Percentiles rank a stretch among this genome's conserved stretches.
These are phyloP conservation scores for Fusarium haematococcum DNA, from an alignment of 2,329 filamentous ascomycete species.

Conservation along the genomic window DNA sequence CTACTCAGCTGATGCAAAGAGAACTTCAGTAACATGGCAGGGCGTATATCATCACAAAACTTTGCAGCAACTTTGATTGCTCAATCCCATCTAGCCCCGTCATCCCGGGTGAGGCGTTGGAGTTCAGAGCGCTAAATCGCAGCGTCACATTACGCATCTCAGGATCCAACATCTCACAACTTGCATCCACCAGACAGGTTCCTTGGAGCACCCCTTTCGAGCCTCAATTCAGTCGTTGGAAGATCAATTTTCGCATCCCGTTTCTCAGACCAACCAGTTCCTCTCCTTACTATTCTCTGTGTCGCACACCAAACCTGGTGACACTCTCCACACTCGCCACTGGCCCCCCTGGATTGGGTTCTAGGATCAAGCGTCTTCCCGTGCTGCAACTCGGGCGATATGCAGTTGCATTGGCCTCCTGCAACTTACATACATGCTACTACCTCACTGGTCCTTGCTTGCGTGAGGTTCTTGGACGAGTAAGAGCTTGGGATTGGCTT, in stretches of 20 bases:
- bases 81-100: neutral
- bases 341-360: constrained; percentile 14
- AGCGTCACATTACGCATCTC: constrained; percentile 26
- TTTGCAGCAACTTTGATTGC: constrained; percentile 4
- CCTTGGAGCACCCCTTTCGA: constrained; percentile 10
- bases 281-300: neutral
- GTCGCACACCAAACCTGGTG: constrained; percentile 21
- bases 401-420: constrained; percentile 26
- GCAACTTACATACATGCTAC: constrained; percentile 7
- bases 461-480: constrained; percentile 13
- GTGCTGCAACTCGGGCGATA: constrained; percentile 16
- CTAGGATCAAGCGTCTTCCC: constrained; percentile 11
- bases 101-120: constrained; percentile 24
- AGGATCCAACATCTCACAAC: constrained; percentile 20
- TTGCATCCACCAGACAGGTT: neutral
- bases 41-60: neutral
- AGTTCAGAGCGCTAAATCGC: constrained; percentile 18
- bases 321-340: constrained; percentile 19
- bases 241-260: neutral
- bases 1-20: constrained; percentile 1
- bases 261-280: constrained; percentile 11
- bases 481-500: constrained; percentile 7
- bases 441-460: constrained; percentile 28
- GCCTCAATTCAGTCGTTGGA: neutral
- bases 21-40: neutral